A percentile compares a stretch with the other conserved stretches of the same genome.
Evolutionary conservation across 2,329 filamentous ascomycete species (phyloP).

Genomic region (Nakataea oryzae): DNA sequence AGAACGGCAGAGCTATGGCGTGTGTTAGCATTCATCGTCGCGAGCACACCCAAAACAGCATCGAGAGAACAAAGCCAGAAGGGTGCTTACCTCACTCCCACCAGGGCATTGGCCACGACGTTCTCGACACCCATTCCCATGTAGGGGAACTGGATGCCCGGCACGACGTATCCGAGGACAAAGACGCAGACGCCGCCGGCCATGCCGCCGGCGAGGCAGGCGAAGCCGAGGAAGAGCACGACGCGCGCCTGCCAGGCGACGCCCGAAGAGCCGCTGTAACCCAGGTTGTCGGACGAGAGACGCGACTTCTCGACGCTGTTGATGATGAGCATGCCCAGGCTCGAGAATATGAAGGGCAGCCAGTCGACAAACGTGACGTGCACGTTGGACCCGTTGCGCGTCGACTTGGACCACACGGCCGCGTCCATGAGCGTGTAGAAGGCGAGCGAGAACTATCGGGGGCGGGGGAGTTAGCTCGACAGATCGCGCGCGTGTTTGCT

Average conservation of each 20-base stretch:
- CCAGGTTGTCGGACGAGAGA: slow-evolving; percentile 49
- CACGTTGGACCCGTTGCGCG: slow-evolving; percentile 46
- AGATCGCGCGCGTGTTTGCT: too few relatives aligned
- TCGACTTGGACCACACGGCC: slow-evolving; percentile 54
- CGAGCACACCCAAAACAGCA: not conserved
- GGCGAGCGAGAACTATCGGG: slow-evolving; percentile 51
- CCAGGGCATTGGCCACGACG: slow-evolving; percentile 52
- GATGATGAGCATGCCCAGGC: slow-evolving; percentile 61
- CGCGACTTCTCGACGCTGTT: slow-evolving; percentile 60
- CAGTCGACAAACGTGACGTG: slow-evolving; percentile 61
- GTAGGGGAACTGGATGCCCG: slow-evolving; percentile 46
- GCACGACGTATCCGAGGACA: slow-evolving; percentile 54
- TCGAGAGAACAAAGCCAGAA: not conserved
- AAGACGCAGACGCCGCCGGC: slow-evolving; percentile 59
- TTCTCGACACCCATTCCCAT: slow-evolving; percentile 57
- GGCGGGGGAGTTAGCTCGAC: too few relatives aligned
- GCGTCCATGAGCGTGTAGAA: slow-evolving; percentile 61
- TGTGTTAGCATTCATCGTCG: slow-evolving; percentile 7
- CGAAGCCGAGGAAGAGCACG: slow-evolving; percentile 57
- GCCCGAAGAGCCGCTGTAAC: slow-evolving; percentile 34
- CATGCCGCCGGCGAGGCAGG: slow-evolving; percentile 55
- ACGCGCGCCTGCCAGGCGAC: slow-evolving; percentile 61
- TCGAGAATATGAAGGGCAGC: slow-evolving; percentile 57
- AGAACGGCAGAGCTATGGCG: slow-evolving; percentile 47
- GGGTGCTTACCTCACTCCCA: slow-evolving; percentile 44